These are phyloP conservation scores for Teunomyces tritomae DNA, from an alignment of 805 yeast species.

Conservation along the genomic window DNA sequence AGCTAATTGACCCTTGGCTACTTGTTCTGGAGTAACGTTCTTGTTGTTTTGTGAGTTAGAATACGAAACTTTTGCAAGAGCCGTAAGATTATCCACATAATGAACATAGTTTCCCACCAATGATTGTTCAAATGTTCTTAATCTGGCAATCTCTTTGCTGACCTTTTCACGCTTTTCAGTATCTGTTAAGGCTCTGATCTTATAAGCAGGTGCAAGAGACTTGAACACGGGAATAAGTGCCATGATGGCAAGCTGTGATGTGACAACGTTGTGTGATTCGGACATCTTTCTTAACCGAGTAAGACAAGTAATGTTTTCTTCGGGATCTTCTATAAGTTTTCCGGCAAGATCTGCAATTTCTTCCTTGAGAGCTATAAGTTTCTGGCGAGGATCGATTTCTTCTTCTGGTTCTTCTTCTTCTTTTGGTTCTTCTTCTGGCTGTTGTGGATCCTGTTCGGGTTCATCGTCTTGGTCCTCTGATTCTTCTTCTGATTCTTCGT, in stretches of 20 bases:
- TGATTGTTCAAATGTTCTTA: slow-evolving; percentile 78
- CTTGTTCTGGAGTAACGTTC: slow-evolving; percentile 28
- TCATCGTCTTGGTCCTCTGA: slow-evolving; percentile 7
- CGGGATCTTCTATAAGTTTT: slow-evolving; percentile 80
- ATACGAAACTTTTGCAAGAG: slow-evolving; percentile 38
- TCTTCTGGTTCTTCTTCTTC: slow-evolving; percentile 44
- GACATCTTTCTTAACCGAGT: slow-evolving; percentile 71
- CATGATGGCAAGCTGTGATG: slow-evolving; percentile 67
- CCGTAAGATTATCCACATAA: slow-evolving; percentile 57
- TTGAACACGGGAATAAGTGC: slow-evolving; percentile 85
- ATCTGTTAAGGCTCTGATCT: slow-evolving; percentile 79
- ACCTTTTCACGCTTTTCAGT: slow-evolving; percentile 79
- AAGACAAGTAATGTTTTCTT: slow-evolving; percentile 67
- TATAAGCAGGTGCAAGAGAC: slow-evolving; percentile 82
- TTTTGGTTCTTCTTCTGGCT: slow-evolving; percentile 22
- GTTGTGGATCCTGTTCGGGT: slow-evolving; percentile 18
- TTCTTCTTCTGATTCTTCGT: slow-evolving; percentile 15
- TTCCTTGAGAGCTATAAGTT: slow-evolving; percentile 65
- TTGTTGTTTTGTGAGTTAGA: slow-evolving; percentile 37
- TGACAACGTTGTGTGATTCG: slow-evolving; percentile 60
- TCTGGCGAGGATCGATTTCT: slow-evolving; percentile 49
- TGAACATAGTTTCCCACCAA: slow-evolving; percentile 66
- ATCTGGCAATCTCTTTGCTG: slow-evolving; percentile 72
- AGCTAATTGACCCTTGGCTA: slow-evolving; percentile 55
- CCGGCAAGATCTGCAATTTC: slow-evolving; percentile 81